Evolutionary conservation across 805 yeast genomes (phyloP), one percentile per base, ranked within the genome.

Genomic region (Lachancea sp.): DNA sequence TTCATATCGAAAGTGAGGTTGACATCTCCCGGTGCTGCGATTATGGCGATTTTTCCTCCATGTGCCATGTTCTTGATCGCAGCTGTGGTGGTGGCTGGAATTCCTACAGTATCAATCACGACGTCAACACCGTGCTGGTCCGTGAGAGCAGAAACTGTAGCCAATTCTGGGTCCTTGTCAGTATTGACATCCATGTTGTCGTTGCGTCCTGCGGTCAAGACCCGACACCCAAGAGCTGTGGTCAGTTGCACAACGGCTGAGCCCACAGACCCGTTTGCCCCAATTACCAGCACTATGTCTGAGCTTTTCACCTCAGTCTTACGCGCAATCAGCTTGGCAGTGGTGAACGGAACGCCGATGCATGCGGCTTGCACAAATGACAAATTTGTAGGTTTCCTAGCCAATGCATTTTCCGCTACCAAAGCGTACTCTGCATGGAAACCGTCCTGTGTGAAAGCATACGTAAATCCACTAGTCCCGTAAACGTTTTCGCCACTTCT

Each of bases 331-430:
- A 37, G 22, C 11, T 18, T 17, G n/a, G 46, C 46, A 5, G 46
- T 43, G n/a, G 46, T 38, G 36, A 43, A 38, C 2, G 46, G 46
- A 15, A 43, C 46, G 25, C 46, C 46, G 18, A 43, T 16, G 32
- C 46, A 38, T 3, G 46, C 46, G 7, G 46, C 46, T 36, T 43
- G 38, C 6, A 29, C 38, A 30, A 38, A 43, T n/a, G 46, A 37
- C 20, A 43, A 8, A 25, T 43, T 43, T 19, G 17, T 38, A 13
- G 46, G 46, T 30, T 43, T 43, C 3, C 18, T 25, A 12, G 42
- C 46, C 6, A 43, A 37, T 8, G 37, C 42, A 22, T 38, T 38
- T 18, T 43, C 42, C 16, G 35, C 31, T 3, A 43, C 42, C 13
- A 43, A 15, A 38, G 42, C 31, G 34, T 43, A 43, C 26, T 43